phyloP scores from a whole-genome alignment of 345 rosid genomes.

The Aegle marmelos region DNA sequence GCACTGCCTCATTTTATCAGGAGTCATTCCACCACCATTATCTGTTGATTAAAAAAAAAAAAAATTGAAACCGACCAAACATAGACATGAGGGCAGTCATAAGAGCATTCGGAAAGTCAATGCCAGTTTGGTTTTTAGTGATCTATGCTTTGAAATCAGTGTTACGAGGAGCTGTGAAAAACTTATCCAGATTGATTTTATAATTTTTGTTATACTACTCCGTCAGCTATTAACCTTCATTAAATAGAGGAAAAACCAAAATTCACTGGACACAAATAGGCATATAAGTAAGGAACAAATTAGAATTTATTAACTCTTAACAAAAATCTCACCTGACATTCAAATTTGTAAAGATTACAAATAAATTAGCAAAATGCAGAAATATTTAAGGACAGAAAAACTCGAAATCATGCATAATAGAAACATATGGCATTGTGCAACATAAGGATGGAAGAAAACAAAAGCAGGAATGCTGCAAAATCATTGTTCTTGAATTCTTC shows the following conservation, averaged over 20 bases:
- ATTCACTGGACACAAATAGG: not conserved
- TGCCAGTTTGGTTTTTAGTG: not conserved
- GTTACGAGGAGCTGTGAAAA: not conserved
- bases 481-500: not conserved
- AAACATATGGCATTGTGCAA: not conserved
- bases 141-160: not conserved
- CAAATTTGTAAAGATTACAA: not conserved
- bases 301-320: not conserved
- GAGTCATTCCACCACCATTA: constrained; percentile 79
- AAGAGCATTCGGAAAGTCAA: not conserved
- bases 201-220: not conserved
- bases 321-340: not conserved
- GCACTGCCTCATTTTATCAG: constrained; percentile 65
- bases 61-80: not conserved
- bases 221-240: not conserved
- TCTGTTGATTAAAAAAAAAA: constrained; percentile 40
- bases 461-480: not conserved
- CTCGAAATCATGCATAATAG: not conserved
- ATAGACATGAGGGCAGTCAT: not conserved
- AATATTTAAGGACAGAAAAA: not conserved
- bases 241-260: not conserved
- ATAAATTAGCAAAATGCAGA: not conserved
- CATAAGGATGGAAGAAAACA: not conserved
- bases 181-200: not conserved
- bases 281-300: not conserved